Percentiles rank a stretch among this genome's conserved stretches.
Conservation (phyloP, 441 rosid genomes). For the Iberis amara region DNA sequence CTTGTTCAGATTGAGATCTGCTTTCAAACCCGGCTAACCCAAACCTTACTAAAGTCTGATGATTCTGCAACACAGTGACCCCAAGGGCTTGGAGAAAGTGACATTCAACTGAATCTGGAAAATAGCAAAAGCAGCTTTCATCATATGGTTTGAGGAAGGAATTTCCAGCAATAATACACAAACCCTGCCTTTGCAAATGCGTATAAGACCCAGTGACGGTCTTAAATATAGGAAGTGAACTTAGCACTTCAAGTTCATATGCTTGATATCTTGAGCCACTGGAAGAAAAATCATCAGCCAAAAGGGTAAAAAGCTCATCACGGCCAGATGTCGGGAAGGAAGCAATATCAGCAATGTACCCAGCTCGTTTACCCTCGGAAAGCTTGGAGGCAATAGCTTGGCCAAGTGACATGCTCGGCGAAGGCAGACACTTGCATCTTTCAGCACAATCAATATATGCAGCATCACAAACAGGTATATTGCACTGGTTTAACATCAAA, state of each 20-base stretch:
- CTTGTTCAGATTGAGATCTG: conserved; percentile 74
- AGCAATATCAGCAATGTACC: conserved; percentile 64
- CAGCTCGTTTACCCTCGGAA: conserved; percentile 69
- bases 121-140: conserved; percentile 69
- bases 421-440: conserved; percentile 65
- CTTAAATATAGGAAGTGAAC: conserved; percentile 83
- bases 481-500: conserved; percentile 78
- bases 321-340: conserved; percentile 61
- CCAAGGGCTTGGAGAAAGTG: conserved; percentile 79
- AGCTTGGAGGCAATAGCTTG: conserved; percentile 87
- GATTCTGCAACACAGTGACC: conserved; percentile 75
- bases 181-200: conserved; percentile 50
- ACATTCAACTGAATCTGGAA: conserved; percentile 61
- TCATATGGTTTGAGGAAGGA: conserved; percentile 84
- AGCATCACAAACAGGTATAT: conserved; percentile 72
- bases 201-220: conserved; percentile 71
- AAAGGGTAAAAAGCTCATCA: conserved; percentile 73
- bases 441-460: conserved; percentile 78
- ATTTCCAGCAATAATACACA: conserved; percentile 69
- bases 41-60: conserved; percentile 81
- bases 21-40: conserved; percentile 78
- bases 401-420: conserved; percentile 63
- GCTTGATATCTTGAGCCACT: conserved; percentile 58
- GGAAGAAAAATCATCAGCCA: conserved; percentile 68
- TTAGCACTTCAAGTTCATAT: conserved; percentile 73